phyloP scores from a whole-genome alignment of 2,329 filamentous ascomycete species.

The Pyricularia sp. region DNA sequence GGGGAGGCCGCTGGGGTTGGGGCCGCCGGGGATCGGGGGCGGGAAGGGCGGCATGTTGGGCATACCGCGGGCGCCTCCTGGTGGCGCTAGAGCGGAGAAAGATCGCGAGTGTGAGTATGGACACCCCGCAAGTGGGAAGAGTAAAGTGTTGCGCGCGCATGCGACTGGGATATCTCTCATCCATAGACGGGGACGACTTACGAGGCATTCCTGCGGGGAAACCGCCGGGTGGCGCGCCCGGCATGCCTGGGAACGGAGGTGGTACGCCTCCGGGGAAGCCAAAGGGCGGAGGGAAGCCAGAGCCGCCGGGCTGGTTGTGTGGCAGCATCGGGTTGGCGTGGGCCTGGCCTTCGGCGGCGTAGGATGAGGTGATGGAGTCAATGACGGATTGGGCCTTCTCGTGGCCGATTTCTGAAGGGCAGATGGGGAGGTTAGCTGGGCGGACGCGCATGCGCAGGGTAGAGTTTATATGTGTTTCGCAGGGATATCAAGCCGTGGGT shows the following conservation, averaged over 20 bases:
- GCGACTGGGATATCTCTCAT: not conserved
- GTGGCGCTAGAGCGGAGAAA: not conserved
- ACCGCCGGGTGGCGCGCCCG: conserved; percentile 12
- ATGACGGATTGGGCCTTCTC: conserved; percentile 98
- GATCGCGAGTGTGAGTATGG: not conserved
- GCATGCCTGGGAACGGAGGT: conserved; percentile 15
- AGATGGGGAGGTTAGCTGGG: not conserved
- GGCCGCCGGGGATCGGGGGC: conserved; percentile 13
- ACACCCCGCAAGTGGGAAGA: not conserved
- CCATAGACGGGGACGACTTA: not conserved
- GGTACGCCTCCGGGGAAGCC: conserved; percentile 22
- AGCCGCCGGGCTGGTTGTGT: conserved; percentile 53
- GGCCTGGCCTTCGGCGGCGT: conserved; percentile 86
- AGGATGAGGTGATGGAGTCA: conserved; percentile 93
- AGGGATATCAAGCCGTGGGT: not conserved
- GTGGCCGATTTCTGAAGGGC: conserved; percentile 74
- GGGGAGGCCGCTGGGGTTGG: conserved; percentile 32
- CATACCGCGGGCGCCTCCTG: conserved; percentile 13
- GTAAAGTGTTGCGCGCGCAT: not conserved
- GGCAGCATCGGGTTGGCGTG: conserved; percentile 76
- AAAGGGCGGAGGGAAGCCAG: conserved; percentile 20
- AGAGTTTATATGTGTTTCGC: no score
- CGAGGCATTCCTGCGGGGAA: conserved; percentile 8
- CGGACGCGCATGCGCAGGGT: not conserved
- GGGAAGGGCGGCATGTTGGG: conserved; percentile 24